phyloP scores from a whole-genome alignment of 352 stramenopile genomes.

The Phytophthora cryptogea region DNA sequence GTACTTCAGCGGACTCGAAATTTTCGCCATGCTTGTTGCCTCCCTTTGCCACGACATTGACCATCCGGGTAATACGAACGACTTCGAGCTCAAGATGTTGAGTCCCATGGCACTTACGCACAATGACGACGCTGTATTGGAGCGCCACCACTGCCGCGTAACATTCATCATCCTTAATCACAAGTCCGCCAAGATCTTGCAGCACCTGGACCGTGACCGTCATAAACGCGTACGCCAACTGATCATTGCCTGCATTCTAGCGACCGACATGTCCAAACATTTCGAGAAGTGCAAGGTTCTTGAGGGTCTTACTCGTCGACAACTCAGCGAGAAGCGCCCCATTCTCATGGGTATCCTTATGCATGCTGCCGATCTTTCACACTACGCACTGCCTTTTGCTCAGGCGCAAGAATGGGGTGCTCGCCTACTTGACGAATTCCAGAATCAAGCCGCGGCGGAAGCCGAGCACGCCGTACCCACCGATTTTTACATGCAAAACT shows the following conservation, averaged over 20 bases:
- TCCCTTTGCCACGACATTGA: conserved; percentile 85
- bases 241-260: conserved; percentile 73
- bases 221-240: conserved; percentile 63
- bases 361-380: conserved; percentile 71
- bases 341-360: conserved; percentile 75
- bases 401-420: conserved; percentile 58
- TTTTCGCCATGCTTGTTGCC: conserved; percentile 75
- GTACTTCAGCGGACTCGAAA: conserved; percentile 66
- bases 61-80: conserved; percentile 83
- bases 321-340: conserved; percentile 58
- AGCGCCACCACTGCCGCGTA: conserved; percentile 80
- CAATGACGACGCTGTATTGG: conserved; percentile 84
- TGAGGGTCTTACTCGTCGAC: conserved; percentile 59
- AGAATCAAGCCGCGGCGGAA: conserved; percentile 62
- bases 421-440: conserved; percentile 74
- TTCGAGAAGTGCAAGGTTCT: conserved; percentile 76
- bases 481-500: conserved; percentile 77
- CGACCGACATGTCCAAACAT: conserved; percentile 81
- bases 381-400: conserved; percentile 58
- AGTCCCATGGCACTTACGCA: conserved; percentile 83
- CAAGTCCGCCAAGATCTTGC: conserved; percentile 75
- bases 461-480: conserved; percentile 49
- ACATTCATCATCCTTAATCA: conserved; percentile 82
- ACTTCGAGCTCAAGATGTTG: conserved; percentile 80
- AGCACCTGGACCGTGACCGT: conserved; percentile 54